Evolutionary conservation across 1,284 basidiomycete species (phyloP), one percentile per base, ranked within the genome.

Genomic region (Marasmius oreades): DNA sequence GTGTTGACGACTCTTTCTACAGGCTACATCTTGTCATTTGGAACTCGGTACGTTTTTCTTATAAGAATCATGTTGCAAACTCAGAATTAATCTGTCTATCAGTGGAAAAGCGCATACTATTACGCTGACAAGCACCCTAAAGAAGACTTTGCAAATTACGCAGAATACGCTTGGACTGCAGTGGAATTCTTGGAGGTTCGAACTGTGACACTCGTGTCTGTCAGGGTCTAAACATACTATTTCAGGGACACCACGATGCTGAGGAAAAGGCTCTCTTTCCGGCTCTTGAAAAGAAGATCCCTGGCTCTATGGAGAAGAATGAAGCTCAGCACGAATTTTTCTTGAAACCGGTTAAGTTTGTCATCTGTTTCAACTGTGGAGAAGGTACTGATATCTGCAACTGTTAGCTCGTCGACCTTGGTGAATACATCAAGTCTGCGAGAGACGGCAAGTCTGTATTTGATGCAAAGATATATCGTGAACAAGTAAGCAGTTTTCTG

Each of bases 101-200:
- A 62, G 59, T 62, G 59, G 61, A 63, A 63, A 43, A 61, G 61
- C 39, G 51, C 59, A 5, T 62, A 62, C 34, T 61, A 59, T 52
- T 60, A 59, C 42, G 61, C 62, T 10, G 57, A 61, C 53, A 62
- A 63, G 39, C 58, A 46, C 33, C 57, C 59, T 11, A 54, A 57
- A 23, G 59, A 59, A 3, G 62, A 62, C 39, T 60, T 62, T 36
- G 54, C 54, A 23, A 55, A 58, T 42, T 63, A 63, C 39, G 36
- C 45, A 5, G 57, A 57, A 34, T 63, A 63, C 42, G 61, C 61
- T 5, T 43, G 59, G 28, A 46, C 57, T 28, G 47, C 59, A 2
- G 52, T 61, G 18, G 39, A 53, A 34, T 59, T 55, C 42, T 50
- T 63, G 14, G 59, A 52, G 10, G 61, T 62, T 36, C 39, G 56